Conservation (phyloP, 163 green algal genomes). For the Prototheca wickerhamii region DNA sequence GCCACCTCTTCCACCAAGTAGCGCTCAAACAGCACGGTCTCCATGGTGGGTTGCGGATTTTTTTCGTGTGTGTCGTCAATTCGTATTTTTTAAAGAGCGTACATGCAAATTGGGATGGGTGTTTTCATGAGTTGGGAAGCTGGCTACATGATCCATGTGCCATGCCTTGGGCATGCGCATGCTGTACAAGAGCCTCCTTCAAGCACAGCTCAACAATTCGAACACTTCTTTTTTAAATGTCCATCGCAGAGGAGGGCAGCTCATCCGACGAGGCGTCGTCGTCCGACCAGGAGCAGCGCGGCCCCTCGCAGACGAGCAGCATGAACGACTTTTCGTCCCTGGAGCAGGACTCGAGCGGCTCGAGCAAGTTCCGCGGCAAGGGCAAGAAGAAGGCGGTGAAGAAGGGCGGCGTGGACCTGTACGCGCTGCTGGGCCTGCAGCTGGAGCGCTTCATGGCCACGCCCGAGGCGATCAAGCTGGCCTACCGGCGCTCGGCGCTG, state of each 20-base stretch:
- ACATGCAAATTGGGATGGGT: too few relatives aligned
- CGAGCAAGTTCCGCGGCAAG: conserved; percentile 38
- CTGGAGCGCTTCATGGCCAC: conserved; percentile 81
- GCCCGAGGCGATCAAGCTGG: conserved; percentile 68
- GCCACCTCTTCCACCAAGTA: conserved; percentile 50
- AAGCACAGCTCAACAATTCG: not conserved
- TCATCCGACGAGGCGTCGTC: not conserved
- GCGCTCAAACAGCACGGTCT: conserved; percentile 52
- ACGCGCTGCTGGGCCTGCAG: conserved; percentile 67
- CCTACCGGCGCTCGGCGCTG: conserved; percentile 73
- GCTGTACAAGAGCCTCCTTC: too few relatives aligned
- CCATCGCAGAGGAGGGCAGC: not conserved
- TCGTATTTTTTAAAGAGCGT: too few relatives aligned
- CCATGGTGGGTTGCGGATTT: not conserved
- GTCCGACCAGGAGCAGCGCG: conserved; percentile 11
- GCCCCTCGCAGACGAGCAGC: not conserved
- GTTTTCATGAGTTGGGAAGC: not conserved
- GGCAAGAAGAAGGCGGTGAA: conserved; percentile 44
- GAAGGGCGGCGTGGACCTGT: conserved; percentile 59
- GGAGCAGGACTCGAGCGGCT: not conserved
- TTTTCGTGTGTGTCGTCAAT: too few relatives aligned
- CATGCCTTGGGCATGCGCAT: too few relatives aligned
- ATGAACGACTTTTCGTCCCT: not conserved
- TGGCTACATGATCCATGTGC: conserved; percentile 40
- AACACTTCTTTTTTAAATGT: too few relatives aligned